These are phyloP conservation scores for Eucalyptus polybractea DNA, from an alignment of 345 rosid genomes.

Conservation along the genomic window DNA sequence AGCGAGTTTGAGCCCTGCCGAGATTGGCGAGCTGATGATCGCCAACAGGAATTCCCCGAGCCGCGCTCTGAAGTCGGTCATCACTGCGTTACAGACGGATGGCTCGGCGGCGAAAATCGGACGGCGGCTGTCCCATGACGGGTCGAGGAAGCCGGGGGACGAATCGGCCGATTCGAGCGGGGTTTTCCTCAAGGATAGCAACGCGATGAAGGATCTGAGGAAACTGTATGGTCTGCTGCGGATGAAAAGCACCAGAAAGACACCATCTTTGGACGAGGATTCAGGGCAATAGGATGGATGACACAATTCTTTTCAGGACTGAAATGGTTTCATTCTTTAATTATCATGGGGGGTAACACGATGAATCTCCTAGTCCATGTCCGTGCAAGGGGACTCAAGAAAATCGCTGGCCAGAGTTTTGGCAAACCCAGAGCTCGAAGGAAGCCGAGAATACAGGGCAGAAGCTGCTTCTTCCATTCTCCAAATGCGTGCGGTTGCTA, in stretches of 20 bases:
- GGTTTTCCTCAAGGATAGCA: neutral
- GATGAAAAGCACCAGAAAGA: slow-evolving; percentile 1
- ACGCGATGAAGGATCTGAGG: slow-evolving; percentile 4
- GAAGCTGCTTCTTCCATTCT: neutral
- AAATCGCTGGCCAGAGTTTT: neutral
- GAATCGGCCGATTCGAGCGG: neutral
- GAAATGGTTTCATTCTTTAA: neutral
- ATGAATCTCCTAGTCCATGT: neutral
- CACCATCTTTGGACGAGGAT: neutral
- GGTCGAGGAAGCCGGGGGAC: neutral
- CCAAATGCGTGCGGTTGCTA: neutral
- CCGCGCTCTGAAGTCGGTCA: slow-evolving; percentile 28
- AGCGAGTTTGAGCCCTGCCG: slow-evolving; percentile 35
- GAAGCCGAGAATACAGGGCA: neutral
- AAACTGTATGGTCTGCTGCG: slow-evolving; percentile 15
- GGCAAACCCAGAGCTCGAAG: neutral
- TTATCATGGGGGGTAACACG: neutral
- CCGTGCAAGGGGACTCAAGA: neutral
- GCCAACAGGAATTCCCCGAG: slow-evolving; percentile 33
- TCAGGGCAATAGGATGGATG: neutral
- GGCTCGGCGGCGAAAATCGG: neutral
- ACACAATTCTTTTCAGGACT: neutral
- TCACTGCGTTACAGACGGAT: slow-evolving; percentile 20
- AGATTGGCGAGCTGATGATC: slow-evolving; percentile 41
- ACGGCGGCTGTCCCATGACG: neutral